These are phyloP conservation scores for Ceriops zippeliana DNA, from an alignment of 345 rosid species.

Conservation along the genomic window DNA sequence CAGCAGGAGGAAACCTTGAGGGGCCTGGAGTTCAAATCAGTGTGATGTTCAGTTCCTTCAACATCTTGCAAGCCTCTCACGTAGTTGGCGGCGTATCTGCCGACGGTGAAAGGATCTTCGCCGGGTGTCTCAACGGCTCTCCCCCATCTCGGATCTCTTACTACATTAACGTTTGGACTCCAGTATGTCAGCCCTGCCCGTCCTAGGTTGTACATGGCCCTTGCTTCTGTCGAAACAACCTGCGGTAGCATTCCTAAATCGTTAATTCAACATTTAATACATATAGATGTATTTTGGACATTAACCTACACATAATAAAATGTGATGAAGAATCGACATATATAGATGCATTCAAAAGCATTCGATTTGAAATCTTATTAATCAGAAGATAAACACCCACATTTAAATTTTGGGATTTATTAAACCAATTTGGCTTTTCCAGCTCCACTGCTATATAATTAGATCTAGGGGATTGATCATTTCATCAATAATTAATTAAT, in stretches of 20 bases:
- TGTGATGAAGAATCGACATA: no score
- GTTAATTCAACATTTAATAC: no score
- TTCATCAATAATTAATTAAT: background rate
- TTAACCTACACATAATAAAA: no score
- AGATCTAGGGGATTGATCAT: no score
- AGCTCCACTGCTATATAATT: no score
- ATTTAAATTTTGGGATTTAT: no score
- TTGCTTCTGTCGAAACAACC: slow-evolving; percentile 51
- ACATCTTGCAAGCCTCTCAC: slow-evolving; percentile 50
- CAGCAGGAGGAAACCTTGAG: slow-evolving; percentile 46
- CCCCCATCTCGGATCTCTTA: slow-evolving; percentile 52
- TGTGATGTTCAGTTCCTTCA: slow-evolving; percentile 16
- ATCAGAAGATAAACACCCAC: no score
- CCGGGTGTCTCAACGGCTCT: slow-evolving; percentile 41
- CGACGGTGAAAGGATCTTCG: slow-evolving; percentile 44
- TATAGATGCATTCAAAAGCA: no score
- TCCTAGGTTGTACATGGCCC: slow-evolving; percentile 53
- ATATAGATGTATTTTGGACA: no score
- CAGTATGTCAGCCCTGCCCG: slow-evolving; percentile 40
- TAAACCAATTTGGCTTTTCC: no score
- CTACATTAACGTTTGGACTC: slow-evolving; percentile 48
- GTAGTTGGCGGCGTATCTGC: slow-evolving; percentile 34
- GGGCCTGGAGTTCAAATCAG: slow-evolving; percentile 31
- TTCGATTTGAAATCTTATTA: no score
- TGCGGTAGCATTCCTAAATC: background rate